Conservation (phyloP, 163 green algal species). For the Chlamydomonas reinhardtii region DNA sequence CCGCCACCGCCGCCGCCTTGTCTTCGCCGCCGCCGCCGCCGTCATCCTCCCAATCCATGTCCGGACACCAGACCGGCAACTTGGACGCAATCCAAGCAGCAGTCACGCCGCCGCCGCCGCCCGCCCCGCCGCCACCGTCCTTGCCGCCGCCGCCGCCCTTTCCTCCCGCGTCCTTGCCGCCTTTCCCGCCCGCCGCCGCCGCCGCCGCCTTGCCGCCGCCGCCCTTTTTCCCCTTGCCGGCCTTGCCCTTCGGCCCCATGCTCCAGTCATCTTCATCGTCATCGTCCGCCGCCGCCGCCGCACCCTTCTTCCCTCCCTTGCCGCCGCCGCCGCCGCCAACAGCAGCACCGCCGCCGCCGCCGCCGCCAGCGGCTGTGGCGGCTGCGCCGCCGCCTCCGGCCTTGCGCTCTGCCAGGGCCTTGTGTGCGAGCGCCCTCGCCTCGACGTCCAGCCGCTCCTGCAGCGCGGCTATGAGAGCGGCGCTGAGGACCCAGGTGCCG, state of each 20-base stretch:
- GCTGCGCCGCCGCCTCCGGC: slow-evolving; percentile 19
- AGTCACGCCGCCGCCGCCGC: not conserved
- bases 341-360: slow-evolving; percentile 35
- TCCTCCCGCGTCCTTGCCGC: slow-evolving; percentile 1
- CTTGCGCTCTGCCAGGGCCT: slow-evolving; percentile 57
- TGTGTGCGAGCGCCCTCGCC: slow-evolving; percentile 63
- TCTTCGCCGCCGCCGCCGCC: slow-evolving; percentile 15
- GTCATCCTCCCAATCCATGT: slow-evolving; percentile 72
- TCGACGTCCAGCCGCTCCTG: slow-evolving; percentile 50
- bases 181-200: not conserved
- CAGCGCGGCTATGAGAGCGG: slow-evolving; percentile 63
- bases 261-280: slow-evolving; percentile 64
- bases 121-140: not conserved
- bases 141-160: not conserved
- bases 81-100: slow-evolving; percentile 48
- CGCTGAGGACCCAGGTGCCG: slow-evolving; percentile 74
- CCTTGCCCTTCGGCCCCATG: slow-evolving; percentile 52
- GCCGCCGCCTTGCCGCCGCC: slow-evolving; percentile 33
- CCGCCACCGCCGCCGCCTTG: slow-evolving; percentile 26
- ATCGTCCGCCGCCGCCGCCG: not conserved
- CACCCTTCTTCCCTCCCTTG: slow-evolving; percentile 42
- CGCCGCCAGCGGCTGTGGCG: not conserved
- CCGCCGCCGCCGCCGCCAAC: slow-evolving; percentile 37
- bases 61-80: slow-evolving; percentile 69
- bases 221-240: slow-evolving; percentile 52